phyloP scores from a whole-genome alignment of 495 filamentous ascomycete genomes.

The Aspergillus egyptiacus region DNA sequence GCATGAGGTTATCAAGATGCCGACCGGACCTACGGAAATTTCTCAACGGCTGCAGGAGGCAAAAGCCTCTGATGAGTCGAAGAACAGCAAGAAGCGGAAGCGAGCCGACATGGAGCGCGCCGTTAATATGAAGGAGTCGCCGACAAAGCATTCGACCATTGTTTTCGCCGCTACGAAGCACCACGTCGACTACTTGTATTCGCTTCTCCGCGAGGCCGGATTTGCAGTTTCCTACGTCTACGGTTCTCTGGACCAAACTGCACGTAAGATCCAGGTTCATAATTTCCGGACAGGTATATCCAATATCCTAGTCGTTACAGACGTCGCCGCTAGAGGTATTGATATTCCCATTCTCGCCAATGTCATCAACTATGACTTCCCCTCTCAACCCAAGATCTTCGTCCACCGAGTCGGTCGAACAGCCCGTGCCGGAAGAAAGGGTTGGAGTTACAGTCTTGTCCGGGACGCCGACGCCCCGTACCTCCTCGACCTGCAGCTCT shows the following conservation, averaged over 20 bases:
- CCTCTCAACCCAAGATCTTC: conserved; percentile 92
- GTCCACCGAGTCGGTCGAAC: conserved; percentile 95
- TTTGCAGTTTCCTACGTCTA: conserved; percentile 91
- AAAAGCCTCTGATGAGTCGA: conserved; percentile 40
- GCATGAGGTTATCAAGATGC: conserved; percentile 88
- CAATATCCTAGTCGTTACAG: conserved; percentile 92
- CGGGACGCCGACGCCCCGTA: conserved; percentile 82
- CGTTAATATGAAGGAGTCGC: conserved; percentile 34
- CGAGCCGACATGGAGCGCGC: conserved; percentile 37
- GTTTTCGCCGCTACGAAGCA: conserved; percentile 93
- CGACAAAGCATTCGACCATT: conserved; percentile 73
- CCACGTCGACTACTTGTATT: conserved; percentile 89
- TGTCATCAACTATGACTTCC: conserved; percentile 98
- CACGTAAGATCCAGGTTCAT: conserved; percentile 82
- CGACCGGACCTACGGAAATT: conserved; percentile 62
- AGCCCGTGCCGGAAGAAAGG: conserved; percentile 81
- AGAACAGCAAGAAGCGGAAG: conserved; percentile 67
- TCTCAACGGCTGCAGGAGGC: conserved; percentile 30
- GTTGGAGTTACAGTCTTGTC: conserved; percentile 93
- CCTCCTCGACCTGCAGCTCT: conserved; percentile 89
- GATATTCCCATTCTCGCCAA: conserved; percentile 96
- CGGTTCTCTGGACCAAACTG: conserved; percentile 87
- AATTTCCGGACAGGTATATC: conserved; percentile 78
- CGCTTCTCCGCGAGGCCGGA: conserved; percentile 64
- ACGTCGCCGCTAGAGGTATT: conserved; percentile 94